Conservation (phyloP, 768 basidiomycete species). For the Leccinum longicurvipes region DNA sequence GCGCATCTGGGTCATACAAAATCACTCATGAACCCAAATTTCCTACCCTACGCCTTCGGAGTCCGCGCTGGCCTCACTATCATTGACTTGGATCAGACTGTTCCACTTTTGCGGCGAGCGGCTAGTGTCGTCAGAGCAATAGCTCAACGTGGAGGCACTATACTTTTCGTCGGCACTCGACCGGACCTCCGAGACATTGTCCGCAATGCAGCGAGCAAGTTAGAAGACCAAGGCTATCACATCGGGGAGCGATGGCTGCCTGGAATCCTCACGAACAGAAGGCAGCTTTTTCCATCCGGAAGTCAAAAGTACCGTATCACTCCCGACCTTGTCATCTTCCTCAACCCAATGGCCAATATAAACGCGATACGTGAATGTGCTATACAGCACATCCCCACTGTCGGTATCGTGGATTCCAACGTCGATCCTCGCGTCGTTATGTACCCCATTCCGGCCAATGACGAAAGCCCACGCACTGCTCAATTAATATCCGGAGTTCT, state of each 20-base stretch:
- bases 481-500: slow-evolving; percentile 89
- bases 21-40: slow-evolving; percentile 83
- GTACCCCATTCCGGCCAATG: slow-evolving; percentile 98
- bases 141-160: slow-evolving; percentile 73
- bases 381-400: slow-evolving; percentile 84
- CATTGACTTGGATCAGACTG: slow-evolving; percentile 92
- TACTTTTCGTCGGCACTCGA: slow-evolving; percentile 89
- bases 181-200: slow-evolving; percentile 73
- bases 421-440: slow-evolving; percentile 95
- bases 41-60: slow-evolving; percentile 90
- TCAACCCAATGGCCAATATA: slow-evolving; percentile 84
- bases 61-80: slow-evolving; percentile 84
- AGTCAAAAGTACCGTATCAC: slow-evolving; percentile 52
- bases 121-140: slow-evolving; percentile 83
- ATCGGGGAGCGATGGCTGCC: slow-evolving; percentile 91
- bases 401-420: slow-evolving; percentile 93
- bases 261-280: slow-evolving; percentile 89
- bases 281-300: slow-evolving; percentile 66
- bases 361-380: slow-evolving; percentile 92
- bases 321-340: slow-evolving; percentile 88
- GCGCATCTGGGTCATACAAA: slow-evolving; percentile 92
- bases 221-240: slow-evolving; percentile 79
- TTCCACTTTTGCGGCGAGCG: slow-evolving; percentile 88
- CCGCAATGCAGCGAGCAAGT: slow-evolving; percentile 71
- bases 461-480: slow-evolving; percentile 87